Base-by-base conservation (phyloP, 768 basidiomycete species). In the Piloderma croceum region DNA sequence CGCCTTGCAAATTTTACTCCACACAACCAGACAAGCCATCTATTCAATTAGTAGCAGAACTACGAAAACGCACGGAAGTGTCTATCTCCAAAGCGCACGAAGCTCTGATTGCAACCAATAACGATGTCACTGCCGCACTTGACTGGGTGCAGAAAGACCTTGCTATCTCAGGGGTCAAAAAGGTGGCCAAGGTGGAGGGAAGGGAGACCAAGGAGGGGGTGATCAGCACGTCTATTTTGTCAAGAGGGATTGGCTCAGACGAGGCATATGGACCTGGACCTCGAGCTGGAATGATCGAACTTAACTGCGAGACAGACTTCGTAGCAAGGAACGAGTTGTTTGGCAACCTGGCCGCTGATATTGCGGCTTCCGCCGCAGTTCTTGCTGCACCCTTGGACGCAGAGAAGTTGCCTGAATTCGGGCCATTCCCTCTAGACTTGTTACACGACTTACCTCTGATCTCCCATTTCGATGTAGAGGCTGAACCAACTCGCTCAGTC, bases 291-390 rank as follows among this genome's bases (percentile, higher is more conserved):
- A 85, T 96, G 76, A 68, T 97, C 42, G 93, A 98, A 61, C 69
- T 96, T 45, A 90, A 89, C 51, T 97, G 93, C 67, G 93, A 98
- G 67, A 96, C 93, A 38, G 93, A 98, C 65, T 98, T 96, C 57
- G 93, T 98, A 21, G 89, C 81, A 18, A 67, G 88, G 48, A 93
- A 90, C 52, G 77, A 83, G 43, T 68, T 90, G 10, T 98, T 98
- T 53, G 71, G 77, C 12, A 70, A 71, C 39, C 74, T 93, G 27
- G 83, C 86, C 10, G 70, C 73, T 29, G 81, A 89, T 51, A 82
- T 96, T 49, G 84, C 90, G 12, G 81, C 87, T 50, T 90, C 88
- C 1, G 79, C 83, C 24, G 90, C 90, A 5, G 86, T 80, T 54
- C 67, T 88, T 31, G 61, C 76, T 0, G 76, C 79, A 39, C 74